Evolutionary conservation across 352 stramenopile genomes (phyloP), one percentile per base, ranked within the genome.

Genomic region (Phytophthora citricola): DNA sequence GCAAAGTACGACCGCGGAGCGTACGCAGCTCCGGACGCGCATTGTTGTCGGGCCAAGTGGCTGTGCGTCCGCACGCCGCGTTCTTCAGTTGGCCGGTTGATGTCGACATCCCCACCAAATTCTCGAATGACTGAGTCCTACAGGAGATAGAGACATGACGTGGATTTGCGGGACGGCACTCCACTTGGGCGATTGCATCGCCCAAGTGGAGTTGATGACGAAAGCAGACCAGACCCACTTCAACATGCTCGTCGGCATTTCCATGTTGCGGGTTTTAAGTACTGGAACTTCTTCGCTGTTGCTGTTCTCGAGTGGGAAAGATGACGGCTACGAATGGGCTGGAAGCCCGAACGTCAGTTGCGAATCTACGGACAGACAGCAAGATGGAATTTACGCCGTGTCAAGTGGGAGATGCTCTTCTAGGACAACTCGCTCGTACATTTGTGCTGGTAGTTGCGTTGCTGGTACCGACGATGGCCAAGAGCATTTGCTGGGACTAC

Each of bases 1-100:
- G 74, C 20, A 66, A 49, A 44, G 83, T 43, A 6, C 52, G 53
- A 15, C 62, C 76, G 26, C 56, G 56, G 31, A 75, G 60, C 34
- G 76, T 76, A 17, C 53, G 63, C 17, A 72, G 71, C 40, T 80
- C 75, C 26, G 67, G 64, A 20, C 52, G 54, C 12, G 61, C 59
- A 45, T 79, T 63, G 27, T 72, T 72, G 45, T 72, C 26, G 14
- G 44, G 22, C 64, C 58, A 72, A n/a, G 64, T 38, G 4, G 58
- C 22, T 20, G 50, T 60, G 0, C 64, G 57, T 7, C 58, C 64
- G 5, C 51, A 57, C 15, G 58, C 64, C 12, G 58, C 64, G 22
- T 72, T 58, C 27, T 52, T 46, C n/a, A 71, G 48, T 5, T 10
- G 47, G 6, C 41, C 24, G 24, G 36, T 29, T 8, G 24, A 17